Evolutionary conservation across 495 filamentous ascomycete genomes (phyloP), one percentile per base, ranked within the genome.

Genomic region (Chaetomium tenue): DNA sequence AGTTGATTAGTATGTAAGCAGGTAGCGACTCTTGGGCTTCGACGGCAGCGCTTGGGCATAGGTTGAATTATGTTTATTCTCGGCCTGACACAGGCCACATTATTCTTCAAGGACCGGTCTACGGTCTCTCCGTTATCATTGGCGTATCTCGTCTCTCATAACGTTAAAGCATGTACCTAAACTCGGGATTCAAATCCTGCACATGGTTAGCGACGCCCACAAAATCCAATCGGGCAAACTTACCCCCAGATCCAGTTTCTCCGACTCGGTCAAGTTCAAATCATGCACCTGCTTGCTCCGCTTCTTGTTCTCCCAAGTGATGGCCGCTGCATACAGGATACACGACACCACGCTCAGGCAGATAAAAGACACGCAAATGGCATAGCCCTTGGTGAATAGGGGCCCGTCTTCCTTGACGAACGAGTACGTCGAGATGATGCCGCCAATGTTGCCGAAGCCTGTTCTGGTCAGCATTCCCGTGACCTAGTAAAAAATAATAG

Each of bases 401-500:
- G 89, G 89, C 2, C 84, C 86, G 72, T 97, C 91, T 53, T 82
- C 86, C 8, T 73, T 68, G 26, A 94, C 67, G 75, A 98, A 98
- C 0, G 87, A 81, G 76, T 89, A 97, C 0, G 91, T 93, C 0
- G 93, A 84, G 61, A 97, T 92, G 67, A 98, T 95, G 16, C 93
- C 94, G 44, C 92, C 93, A 65, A 92, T 89, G 68, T 97, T 97
- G n/a, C 93, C 93, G 67, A 95, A 95, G 0, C 89, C 70, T 72
- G 37, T 40, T 12, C 4, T 15, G 30, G 44, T 61, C 58, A 60
- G 11, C 23, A 25, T 51, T 42, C 18, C 11, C 15, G 23, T 13
- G 6, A 15, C 18, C 12, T 9, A 6, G 5, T 20, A 46, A 25
- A 13, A 37, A 28, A 18, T 7, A 9, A n/a, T 28, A 3, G 28